Base-by-base conservation (phyloP, 202 grass and related monocot genomes). In the Setaria italica region DNA sequence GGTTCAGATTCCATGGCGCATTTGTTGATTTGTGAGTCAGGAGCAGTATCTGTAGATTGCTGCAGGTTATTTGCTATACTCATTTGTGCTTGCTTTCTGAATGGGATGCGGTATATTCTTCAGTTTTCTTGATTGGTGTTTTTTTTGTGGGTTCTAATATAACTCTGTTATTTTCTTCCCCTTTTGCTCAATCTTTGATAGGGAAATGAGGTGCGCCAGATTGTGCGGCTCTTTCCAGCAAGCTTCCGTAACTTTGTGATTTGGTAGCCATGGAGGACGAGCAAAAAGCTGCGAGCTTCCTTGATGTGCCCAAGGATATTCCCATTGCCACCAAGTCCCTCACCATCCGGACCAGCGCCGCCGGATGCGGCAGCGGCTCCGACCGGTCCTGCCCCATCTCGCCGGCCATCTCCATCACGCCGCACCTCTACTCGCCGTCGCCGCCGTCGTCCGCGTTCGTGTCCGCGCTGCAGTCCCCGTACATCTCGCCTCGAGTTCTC, bases 391-490 rank as follows among this genome's bases (percentile, higher is more conserved):
- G 84, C 57, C 96, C 97, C 70, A 91, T 97, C 78, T 99, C 94
- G 57, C 94, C 94, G 73, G 90, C 90, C 46, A 96, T 99, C 80
- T 99, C 94, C 74, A 84, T 93, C 77, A 90, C 97, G 45, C 92
- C 97, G 42, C 88, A 94, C 88, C 88, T 99, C 65, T 94, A 99
- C 85, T 99, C 97, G 72, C 94, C 94, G 70, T 99, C 94, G 33
- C 97, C 94, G 30, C 94, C 97, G 32, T 94, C 91, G 17, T 99
- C 97, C 13, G 97, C 97, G 3, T 99, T 99, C 76, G 94, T 99
- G 35, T 99, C 94, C 43, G 97, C 97, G 62, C 76, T 99, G 25
- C 97, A 99, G 76, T 99, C 97, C 21, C 97, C 97, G 21, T 99
- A 99, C 87, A 99, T 99, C 72, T 99, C 97, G 0, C 97, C 97